Evolutionary conservation across 176 grass and related monocot species (phyloP), one percentile per base, ranked within the genome.

Genomic region (Aegilops speltoides): DNA sequence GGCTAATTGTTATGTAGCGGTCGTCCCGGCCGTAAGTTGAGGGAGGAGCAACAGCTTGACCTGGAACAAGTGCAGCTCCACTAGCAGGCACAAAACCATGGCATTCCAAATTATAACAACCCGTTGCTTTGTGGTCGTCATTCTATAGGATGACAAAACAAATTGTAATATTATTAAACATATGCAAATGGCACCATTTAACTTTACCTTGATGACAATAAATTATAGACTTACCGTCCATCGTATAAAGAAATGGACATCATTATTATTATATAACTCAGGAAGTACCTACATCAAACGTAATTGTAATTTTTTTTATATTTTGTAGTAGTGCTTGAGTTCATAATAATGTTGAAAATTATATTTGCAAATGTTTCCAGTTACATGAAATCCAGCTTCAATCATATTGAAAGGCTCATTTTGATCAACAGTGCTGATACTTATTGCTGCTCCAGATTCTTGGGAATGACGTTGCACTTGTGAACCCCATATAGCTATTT

Each of bases 401-500:
- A 73, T 38, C 41, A 19, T 10, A 73, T 45, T 73, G 37, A 45
- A 43, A 10, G 60, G 3, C 60, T 3, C 4, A 38, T 73, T 38
- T 45, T 14, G 1, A 24, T 57, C 15, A 57, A 8, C 7, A 6
- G 22, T 54, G 56, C 25, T 28, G n/a, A 70, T 67, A 82, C 31
- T 56, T 83, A 83, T 77, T 10, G 61, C 83, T 52, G 79, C 68
- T 16, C 37, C 68, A 38, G 54, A 62, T 52, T 67, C 68, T 65
- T 26, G 69, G 74, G 8, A 36, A 15, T 28, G 79, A 52, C 36
- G 23, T 33, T 82, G 79, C 32, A 75, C 52, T n/a, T 33, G 33
- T 77, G 66, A 76, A 34, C 56, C 5, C 86, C 86, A 88, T 19
- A 68, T 16, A 37, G n/a, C 28, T 31, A 83, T 83, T 46, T 67